Evolutionary conservation across 192 early-diverging fungal species (phyloP), one percentile per base, ranked within the genome.

Genomic region (Coemansia sp.): DNA sequence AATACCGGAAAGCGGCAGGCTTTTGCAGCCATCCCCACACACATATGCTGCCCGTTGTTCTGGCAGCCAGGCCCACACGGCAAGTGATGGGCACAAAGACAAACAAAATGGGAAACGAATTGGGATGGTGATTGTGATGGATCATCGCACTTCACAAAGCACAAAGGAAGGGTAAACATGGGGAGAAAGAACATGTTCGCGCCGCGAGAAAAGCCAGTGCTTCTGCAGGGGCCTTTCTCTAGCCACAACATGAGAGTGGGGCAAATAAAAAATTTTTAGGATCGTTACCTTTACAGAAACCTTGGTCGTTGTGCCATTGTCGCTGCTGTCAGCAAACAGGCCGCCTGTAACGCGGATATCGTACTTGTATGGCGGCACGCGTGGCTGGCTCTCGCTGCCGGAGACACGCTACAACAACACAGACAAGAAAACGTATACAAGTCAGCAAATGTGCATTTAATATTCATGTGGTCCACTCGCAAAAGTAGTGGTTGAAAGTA

Each of bases 261-360:
- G 50, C 48, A 37, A 19, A 67, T n/a, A 8, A 34, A 42, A 42
- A 17, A 12, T 4, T 42, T 42, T 1, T 50, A 15, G 38, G 45
- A 63, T 53, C 45, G 64, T 72, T 74, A 85, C 78, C 74, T 85
- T 85, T 29, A 85, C 84, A 17, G 84, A 85, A 14, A 85, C 84
- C 37, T 76, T 79, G 70, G 84, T 85, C 32, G 77, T 61, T 9
- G 77, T 62, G 60, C 57, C 57, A 42, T 71, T 63, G 61, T 85
- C 76, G 15, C 58, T 53, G 44, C 65, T 46, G 66, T 76, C 60
- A 25, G 57, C 62, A 55, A 75, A 85, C 23, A 85, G 66, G 58
- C 78, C 84, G 58, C 84, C 84, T 0, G 76, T 75, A 31, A 85
- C 84, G 42, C 78, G 84, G 37, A 85, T 85, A 55, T 85, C 84